Evolutionary conservation across 371 early-diverging fungal genomes (phyloP), one percentile per base, ranked within the genome.

Genomic region (Mucor sp.): DNA sequence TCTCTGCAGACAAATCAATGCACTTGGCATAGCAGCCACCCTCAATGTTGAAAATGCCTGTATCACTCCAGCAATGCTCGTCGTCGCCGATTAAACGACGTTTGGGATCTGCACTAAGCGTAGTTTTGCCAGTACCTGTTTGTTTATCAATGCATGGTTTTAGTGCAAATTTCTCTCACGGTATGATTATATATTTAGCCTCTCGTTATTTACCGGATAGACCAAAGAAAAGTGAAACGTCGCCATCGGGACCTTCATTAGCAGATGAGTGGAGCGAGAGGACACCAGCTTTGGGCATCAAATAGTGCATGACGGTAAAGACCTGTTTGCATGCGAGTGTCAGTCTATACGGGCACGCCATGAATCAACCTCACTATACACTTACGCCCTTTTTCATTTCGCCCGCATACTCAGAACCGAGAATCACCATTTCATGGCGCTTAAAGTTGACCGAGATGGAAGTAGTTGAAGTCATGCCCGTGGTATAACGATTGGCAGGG

Each of bases 21-120:
- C 93, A 91, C 82, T 98, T 98, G 69, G 99, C 99, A 76, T 98
- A 98, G 83, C 99, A 98, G 17, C 99, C 99, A 67, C 99, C 99
- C 85, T 98, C 99, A 76, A 98, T 97, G 81, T 94, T 97, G 91
- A 98, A 98, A 62, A 97, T 85, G 69, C 98, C 98, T 57, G 91
- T 85, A 68, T 97, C 95, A 33, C 91, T 90, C 98, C 99, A 98
- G 84, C 97, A 97, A 82, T 98, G 99, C 82, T 98, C 99, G 79
- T 98, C 99, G 80, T 98, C 99, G 79, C 99, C 99, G 78, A 98
- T 97, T 69, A 98, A 84, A 69, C 81, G 78, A 61, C 99, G 94
- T 72, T 87, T 90, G 33, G 97, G 96, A 72, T 98, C 98, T 27
- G 99, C 98, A 15, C 94, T 94, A 58, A 98, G 88, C 7, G 99